Conservation (phyloP, 2,329 filamentous ascomycete species). For the Aspergillus sp. region DNA sequence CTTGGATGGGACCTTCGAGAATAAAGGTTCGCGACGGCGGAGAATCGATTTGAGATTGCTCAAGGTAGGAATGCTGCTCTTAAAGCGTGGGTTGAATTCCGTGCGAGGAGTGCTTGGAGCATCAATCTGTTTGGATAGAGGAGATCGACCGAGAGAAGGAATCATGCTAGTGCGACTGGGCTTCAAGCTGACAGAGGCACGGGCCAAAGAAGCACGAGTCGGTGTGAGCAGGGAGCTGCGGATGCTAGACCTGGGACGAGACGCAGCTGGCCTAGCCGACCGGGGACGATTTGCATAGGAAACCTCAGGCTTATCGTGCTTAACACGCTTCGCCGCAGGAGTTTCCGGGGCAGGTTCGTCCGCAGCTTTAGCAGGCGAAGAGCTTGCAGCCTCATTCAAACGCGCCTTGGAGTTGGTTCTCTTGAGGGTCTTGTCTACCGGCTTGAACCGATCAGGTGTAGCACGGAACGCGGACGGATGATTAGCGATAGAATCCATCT, state of each 20-base stretch:
- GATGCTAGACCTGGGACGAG: conserved; percentile 50
- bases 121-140: conserved; percentile 56
- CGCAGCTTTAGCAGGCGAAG: conserved; percentile 40
- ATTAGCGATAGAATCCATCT: conserved; percentile 94
- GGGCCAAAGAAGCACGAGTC: conserved; percentile 74
- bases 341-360: conserved; percentile 40
- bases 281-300: conserved; percentile 62
- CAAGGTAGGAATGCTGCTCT: conserved; percentile 54
- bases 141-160: conserved; percentile 57
- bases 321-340: conserved; percentile 70
- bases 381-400: conserved; percentile 62
- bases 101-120: conserved; percentile 49
- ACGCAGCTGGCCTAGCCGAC: conserved; percentile 29
- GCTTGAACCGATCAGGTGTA: conserved; percentile 48
- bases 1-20: conserved; percentile 62
- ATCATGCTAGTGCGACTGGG: conserved; percentile 59
- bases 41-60: conserved; percentile 66
- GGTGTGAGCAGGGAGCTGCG: conserved; percentile 71
- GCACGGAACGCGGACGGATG: conserved; percentile 76
- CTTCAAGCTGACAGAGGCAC: conserved; percentile 57
- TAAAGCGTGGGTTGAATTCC: conserved; percentile 52
- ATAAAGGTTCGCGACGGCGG: conserved; percentile 62
- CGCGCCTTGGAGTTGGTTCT: conserved; percentile 65
- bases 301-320: conserved; percentile 70
- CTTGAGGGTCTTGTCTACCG: conserved; percentile 52